Base-by-base conservation (phyloP, 768 basidiomycete genomes). In the Pleurotus djamor region DNA sequence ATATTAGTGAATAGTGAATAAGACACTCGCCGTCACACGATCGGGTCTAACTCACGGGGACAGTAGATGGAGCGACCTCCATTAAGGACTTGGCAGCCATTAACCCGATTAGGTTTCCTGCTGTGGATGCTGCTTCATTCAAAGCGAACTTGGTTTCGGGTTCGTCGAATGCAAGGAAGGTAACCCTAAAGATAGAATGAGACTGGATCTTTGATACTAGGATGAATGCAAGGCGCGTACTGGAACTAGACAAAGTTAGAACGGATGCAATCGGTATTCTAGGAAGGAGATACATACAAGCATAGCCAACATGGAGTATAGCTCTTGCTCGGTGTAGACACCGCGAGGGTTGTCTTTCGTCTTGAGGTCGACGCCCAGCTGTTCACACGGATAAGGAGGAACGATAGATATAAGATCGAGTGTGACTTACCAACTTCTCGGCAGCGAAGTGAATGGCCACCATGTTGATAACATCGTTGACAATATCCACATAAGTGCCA, bases 291-390 rank as follows among this genome's bases (percentile, higher is more conserved):
- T 10, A 55, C 62, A 54, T 21, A 68, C 65, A 61, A 72, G 48
- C 16, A 60, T 63, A 1, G 66, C 47, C 44, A 77, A 70, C 72
- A 75, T 76, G 44, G 75, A 73, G 61, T 76, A 77, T 10, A 78
- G 65, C 64, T 80, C 75, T 48, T 74, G 74, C 57, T 72, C 74
- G 0, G 76, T 79, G 64, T 72, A 74, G 35, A 74, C 34, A 1
- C 77, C 79, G 3, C 61, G 61, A 1, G 76, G 74, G 35, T 74
- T 73, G 36, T 68, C 68, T 44, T 69, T 64, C 43, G 77, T 77
- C 67, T 80, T 80, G 32, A 79, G 61, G 13, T 74, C 67, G 7
- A 80, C 66, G 2, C 78, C 79, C 41, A 73, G 68, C 76, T 78
- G 50, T 10, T 28, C 21, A 28, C 21, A 28, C 47, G 45, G 14